Conservation (phyloP, 306 rosid genomes). For the Gillenia trifoliata region DNA sequence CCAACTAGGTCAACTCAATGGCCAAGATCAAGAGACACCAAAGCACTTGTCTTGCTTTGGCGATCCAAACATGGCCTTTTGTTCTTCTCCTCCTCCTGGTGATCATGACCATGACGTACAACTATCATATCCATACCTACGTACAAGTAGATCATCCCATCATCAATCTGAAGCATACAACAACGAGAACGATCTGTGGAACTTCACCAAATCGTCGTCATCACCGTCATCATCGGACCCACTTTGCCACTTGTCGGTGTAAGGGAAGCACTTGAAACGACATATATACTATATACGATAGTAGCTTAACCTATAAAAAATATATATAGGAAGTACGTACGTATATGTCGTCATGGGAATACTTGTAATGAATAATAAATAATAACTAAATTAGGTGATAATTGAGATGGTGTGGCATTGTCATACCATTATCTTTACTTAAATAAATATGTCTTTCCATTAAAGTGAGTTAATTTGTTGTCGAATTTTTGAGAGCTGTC, state of each 20-base stretch:
- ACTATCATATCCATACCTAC: constrained; percentile 25
- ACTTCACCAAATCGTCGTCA: constrained; percentile 31
- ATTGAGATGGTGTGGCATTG: constrained; percentile 16
- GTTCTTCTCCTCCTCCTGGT: constrained; percentile 6
- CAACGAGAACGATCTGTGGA: constrained; percentile 39
- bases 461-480: not conserved
- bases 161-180: constrained; percentile 20
- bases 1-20: constrained; percentile 33
- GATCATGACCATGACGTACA: constrained; percentile 23
- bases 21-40: constrained; percentile 33
- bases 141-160: constrained; percentile 21
- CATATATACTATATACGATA: not conserved
- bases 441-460: constrained; percentile 2
- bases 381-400: constrained; percentile 1
- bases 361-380: not conserved
- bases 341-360: not conserved
- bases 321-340: not conserved
- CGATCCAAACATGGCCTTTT: constrained; percentile 27
- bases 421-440: constrained; percentile 2
- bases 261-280: constrained; percentile 14
- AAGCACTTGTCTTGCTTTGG: constrained; percentile 34
- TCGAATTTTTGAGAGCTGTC: constrained; percentile 21
- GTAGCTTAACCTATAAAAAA: not conserved
- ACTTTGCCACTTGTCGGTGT: constrained; percentile 56
- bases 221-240: constrained; percentile 46